phyloP scores from a whole-genome alignment of 257 asterid species.

The Cordia subcordata region DNA sequence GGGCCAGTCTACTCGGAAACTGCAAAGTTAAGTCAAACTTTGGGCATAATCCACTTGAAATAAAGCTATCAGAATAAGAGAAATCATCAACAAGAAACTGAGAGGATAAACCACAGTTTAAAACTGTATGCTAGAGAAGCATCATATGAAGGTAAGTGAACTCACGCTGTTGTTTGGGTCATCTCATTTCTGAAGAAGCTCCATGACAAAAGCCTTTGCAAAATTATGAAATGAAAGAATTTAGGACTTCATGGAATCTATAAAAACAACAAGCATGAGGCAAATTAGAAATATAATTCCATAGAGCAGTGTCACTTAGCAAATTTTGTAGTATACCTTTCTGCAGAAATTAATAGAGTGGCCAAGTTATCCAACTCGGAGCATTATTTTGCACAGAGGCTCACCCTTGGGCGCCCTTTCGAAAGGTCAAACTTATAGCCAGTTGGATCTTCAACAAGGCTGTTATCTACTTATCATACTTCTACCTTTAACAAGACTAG shows the following conservation, averaged over 20 bases:
- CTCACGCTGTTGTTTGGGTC: constrained; percentile 39
- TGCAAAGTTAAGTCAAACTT: too few relatives aligned
- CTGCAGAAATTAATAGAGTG: constrained; percentile 40
- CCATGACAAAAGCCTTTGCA: constrained; percentile 47
- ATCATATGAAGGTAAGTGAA: constrained; percentile 7
- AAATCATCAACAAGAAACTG: too few relatives aligned
- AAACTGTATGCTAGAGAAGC: background rate
- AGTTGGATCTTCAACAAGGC: constrained; percentile 44
- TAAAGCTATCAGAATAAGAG: too few relatives aligned
- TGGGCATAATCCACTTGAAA: too few relatives aligned
- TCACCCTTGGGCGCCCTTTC: constrained; percentile 32
- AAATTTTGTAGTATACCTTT: constrained; percentile 22
- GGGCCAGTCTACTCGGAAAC: too few relatives aligned
- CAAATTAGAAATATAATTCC: background rate
- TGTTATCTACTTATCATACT: constrained; percentile 12
- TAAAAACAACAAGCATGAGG: background rate
- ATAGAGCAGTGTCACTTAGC: constrained; percentile 3
- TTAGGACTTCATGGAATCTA: background rate
- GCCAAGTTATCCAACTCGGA: constrained; percentile 50
- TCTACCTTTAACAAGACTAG: constrained; percentile 25
- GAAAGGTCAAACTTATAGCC: constrained; percentile 42
- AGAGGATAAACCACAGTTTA: background rate
- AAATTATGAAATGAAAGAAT: constrained; percentile 6
- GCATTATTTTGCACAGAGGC: constrained; percentile 47
- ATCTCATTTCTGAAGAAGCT: constrained; percentile 37